phyloP scores from a whole-genome alignment of 768 basidiomycete species.

The Udeniomyces megalosporus region DNA sequence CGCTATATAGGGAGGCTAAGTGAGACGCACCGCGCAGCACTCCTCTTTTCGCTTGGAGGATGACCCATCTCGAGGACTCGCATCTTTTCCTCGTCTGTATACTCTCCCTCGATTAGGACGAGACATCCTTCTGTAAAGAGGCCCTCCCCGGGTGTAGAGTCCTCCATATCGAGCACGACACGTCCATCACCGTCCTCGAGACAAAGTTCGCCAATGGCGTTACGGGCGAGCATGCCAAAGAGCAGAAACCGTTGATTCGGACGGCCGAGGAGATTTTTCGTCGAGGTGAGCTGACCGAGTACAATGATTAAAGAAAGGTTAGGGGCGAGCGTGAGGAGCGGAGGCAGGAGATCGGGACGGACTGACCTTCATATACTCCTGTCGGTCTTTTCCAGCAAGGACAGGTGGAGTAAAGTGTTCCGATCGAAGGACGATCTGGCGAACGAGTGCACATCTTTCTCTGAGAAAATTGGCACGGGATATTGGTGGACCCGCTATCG shows the following conservation, averaged over 20 bases:
- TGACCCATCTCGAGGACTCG: slow-evolving; percentile 89
- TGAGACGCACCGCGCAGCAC: slow-evolving; percentile 51
- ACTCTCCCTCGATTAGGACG: slow-evolving; percentile 88
- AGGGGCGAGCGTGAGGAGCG: background rate
- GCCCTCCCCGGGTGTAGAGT: slow-evolving; percentile 81
- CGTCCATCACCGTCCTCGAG: slow-evolving; percentile 85
- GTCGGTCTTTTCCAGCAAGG: slow-evolving; percentile 70
- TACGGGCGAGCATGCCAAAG: slow-evolving; percentile 77
- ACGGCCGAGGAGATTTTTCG: slow-evolving; percentile 85
- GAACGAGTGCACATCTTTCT: slow-evolving; percentile 57
- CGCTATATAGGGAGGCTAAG: background rate
- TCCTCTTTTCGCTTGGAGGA: slow-evolving; percentile 84
- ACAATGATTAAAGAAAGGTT: background rate
- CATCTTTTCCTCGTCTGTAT: slow-evolving; percentile 76
- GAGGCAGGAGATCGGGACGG: background rate
- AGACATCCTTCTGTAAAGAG: slow-evolving; percentile 92
- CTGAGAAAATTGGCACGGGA: slow-evolving; percentile 63
- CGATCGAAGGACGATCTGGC: slow-evolving; percentile 62
- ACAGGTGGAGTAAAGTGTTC: slow-evolving; percentile 97
- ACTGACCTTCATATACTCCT: slow-evolving; percentile 69
- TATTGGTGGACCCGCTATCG: slow-evolving; percentile 68
- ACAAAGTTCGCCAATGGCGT: slow-evolving; percentile 77
- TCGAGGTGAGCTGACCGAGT: slow-evolving; percentile 62
- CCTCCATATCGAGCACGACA: slow-evolving; percentile 74
- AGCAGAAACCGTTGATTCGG: slow-evolving; percentile 78